A percentile compares a stretch with the other conserved stretches of the same genome.
Evolutionary conservation across 106 monocot species (phyloP).

Genomic region (Dioscorea dumetorum): DNA sequence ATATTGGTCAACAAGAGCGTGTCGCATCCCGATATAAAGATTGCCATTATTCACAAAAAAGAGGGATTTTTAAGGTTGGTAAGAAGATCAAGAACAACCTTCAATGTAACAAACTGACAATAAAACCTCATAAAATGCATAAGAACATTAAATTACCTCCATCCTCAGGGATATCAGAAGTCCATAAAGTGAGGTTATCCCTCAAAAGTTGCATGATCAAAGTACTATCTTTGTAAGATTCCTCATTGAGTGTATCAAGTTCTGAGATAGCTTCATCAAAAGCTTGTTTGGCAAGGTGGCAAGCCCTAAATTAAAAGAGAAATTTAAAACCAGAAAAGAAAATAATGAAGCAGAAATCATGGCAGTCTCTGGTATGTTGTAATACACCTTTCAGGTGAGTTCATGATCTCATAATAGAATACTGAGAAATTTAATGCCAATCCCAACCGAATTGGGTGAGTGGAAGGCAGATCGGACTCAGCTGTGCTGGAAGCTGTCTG

Average conservation of each 20-base stretch:
- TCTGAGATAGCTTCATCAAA: slow-evolving; percentile 41
- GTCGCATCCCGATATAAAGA: too few relatives aligned
- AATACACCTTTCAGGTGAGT: slow-evolving; percentile 45
- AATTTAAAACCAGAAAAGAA: background rate
- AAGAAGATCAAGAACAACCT: background rate
- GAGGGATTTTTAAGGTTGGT: background rate
- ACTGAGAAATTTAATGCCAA: slow-evolving; percentile 65
- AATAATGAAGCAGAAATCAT: background rate
- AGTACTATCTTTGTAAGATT: slow-evolving; percentile 46
- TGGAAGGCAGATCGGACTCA: slow-evolving; percentile 43
- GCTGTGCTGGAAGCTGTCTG: slow-evolving; percentile 49
- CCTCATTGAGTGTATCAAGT: slow-evolving; percentile 37
- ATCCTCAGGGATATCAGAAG: slow-evolving; percentile 34
- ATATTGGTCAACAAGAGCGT: too few relatives aligned
- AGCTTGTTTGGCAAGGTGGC: slow-evolving; percentile 47
- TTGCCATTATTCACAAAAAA: background rate
- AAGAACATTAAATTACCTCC: slow-evolving; percentile 12
- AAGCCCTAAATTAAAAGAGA: slow-evolving; percentile 22
- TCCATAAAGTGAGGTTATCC: slow-evolving; percentile 45
- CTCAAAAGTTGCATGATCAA: slow-evolving; percentile 50
- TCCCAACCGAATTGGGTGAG: slow-evolving; percentile 49
- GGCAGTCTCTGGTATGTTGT: background rate
- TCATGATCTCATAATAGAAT: slow-evolving; percentile 63
- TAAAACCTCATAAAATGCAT: background rate
- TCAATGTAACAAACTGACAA: background rate